phyloP scores from a whole-genome alignment of 352 stramenopile species.

The Saprolegnia diclina region DNA sequence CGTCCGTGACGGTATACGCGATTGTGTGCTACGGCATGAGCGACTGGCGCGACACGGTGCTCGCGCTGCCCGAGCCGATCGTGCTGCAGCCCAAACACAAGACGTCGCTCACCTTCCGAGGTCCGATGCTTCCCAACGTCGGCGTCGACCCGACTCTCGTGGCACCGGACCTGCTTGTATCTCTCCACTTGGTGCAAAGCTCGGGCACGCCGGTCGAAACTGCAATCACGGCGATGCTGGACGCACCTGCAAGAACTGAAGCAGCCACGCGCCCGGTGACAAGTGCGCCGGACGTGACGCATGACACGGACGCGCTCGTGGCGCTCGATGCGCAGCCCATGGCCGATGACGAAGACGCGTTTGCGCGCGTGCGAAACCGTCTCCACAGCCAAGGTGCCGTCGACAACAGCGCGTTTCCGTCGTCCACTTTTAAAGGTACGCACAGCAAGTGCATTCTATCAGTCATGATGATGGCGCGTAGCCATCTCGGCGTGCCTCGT shows the following conservation, averaged over 20 bases:
- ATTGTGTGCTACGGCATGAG: constrained; percentile 6
- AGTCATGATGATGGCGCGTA: background rate
- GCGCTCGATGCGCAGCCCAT: background rate
- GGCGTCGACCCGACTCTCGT: background rate
- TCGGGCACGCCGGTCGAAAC: background rate
- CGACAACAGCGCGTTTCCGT: background rate
- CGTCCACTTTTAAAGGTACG: constrained; percentile 17
- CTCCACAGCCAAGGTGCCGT: background rate
- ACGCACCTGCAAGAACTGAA: background rate
- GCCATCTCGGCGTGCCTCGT: constrained; percentile 6
- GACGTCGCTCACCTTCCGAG: background rate
- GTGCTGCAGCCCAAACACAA: background rate
- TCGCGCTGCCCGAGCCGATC: background rate
- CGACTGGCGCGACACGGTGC: constrained; percentile 10
- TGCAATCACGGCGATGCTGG: background rate
- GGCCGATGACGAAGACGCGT: background rate
- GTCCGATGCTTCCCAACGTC: background rate
- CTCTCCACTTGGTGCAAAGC: constrained; percentile 14
- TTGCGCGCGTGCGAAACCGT: background rate
- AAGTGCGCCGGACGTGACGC: background rate
- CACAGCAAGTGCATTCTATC: no score
- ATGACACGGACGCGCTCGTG: background rate
- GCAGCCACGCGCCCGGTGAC: background rate
- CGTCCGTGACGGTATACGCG: background rate
- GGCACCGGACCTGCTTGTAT: background rate